Percentiles rank a stretch among this genome's conserved stretches.
Conservation (phyloP, 495 filamentous ascomycete species). For the Penicillium crystallinum region DNA sequence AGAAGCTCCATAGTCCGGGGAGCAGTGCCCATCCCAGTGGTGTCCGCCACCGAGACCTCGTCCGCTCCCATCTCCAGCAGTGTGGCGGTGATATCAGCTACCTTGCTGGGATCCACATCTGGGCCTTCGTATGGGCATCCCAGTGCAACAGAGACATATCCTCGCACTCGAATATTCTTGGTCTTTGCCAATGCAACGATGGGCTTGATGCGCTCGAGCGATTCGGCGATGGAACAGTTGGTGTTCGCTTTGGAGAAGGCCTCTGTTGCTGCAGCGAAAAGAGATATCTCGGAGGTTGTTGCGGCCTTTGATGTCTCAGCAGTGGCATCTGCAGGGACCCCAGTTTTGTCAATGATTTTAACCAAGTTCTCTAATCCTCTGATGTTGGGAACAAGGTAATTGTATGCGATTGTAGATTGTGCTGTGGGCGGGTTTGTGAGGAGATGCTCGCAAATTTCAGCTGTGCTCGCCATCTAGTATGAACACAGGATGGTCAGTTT, state of each 20-base stretch:
- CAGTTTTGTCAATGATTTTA: constrained; percentile 38
- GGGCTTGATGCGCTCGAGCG: constrained; percentile 66
- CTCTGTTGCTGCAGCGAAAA: constrained; percentile 92
- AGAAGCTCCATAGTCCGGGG: constrained; percentile 70
- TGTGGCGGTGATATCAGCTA: constrained; percentile 76
- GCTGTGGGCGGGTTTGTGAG: constrained; percentile 55
- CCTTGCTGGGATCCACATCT: constrained; percentile 68
- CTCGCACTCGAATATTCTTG: constrained; percentile 69
- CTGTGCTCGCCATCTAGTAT: constrained; percentile 82
- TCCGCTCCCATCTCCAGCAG: constrained; percentile 94
- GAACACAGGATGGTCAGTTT: constrained; percentile 2
- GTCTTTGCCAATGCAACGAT: constrained; percentile 72
- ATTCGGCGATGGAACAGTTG: constrained; percentile 81
- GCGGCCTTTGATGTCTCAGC: constrained; percentile 30
- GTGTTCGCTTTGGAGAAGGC: constrained; percentile 86
- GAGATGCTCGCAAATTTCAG: constrained; percentile 72
- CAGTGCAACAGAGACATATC: constrained; percentile 91
- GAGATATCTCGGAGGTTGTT: constrained; percentile 67
- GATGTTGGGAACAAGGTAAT: constrained; percentile 87
- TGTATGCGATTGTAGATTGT: constrained; percentile 69
- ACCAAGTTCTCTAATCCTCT: constrained; percentile 64
- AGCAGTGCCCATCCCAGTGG: constrained; percentile 93
- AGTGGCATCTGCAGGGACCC: constrained; percentile 34
- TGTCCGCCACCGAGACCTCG: constrained; percentile 90
- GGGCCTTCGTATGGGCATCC: constrained; percentile 93